Evolutionary conservation across 495 filamentous ascomycete genomes (phyloP), one percentile per base, ranked within the genome.

Genomic region (Xylaria palmicola): DNA sequence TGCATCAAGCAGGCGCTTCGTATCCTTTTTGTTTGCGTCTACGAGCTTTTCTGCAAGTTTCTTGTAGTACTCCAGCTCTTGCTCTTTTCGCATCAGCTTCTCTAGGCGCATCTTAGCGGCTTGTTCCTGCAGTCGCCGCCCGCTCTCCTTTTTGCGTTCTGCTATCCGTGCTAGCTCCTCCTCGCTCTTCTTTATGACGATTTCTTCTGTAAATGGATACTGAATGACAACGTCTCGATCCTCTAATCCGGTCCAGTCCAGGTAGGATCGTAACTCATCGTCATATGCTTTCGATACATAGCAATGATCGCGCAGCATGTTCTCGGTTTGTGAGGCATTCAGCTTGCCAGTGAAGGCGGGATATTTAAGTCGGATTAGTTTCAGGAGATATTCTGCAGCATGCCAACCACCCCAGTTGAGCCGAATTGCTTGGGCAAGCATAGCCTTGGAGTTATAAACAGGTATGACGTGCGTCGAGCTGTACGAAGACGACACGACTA

Each of bases 401-500:
- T 98, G 90, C 69, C 85, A 88, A 24, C 95, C 90, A 27, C 94
- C 95, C 94, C 93, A 98, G 69, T 97, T 97, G 10, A 98, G 79
- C 40, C 94, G 82, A 50, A 91, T 93, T 37, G 91, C 88, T 61
- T 93, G 91, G 6, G 85, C 84, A 20, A 97, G 81, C 34, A 97
- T 73, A 6, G 93, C 84, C 74, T 94, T 95, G 6, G 82, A 86
- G 56, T 96, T 85, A 52, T 96, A 79, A 1, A 98, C 90, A 3
- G 94, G 94, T 47, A 98, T 96, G n/a, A 98, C 77, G 70, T 98
- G 95, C 1, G 94, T 98, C 1, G 94, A 87, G 20, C 90, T 95
- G 67, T 97, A 88, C 2, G 92, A 93, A 0, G 92, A 95, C 5
- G 91, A 95, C 12, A 98, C 83, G 22, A 98, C 90, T 1, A 98